Conservation (phyloP, 768 basidiomycete genomes). For the Scleroderma citrinum region DNA sequence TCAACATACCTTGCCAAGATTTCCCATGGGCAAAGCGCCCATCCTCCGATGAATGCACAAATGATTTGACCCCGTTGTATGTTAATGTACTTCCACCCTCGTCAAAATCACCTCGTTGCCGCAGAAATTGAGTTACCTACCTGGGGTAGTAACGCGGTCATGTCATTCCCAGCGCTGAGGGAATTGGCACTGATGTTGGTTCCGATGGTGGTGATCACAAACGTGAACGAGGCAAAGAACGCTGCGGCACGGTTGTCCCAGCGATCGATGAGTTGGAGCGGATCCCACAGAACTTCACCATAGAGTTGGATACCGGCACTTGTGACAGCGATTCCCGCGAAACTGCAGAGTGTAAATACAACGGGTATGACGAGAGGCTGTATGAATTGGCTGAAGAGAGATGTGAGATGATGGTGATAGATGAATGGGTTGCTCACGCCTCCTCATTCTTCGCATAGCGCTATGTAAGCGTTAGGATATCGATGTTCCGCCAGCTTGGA, state of each 20-base stretch:
- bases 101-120: slow-evolving; percentile 3
- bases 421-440: slow-evolving; percentile 38
- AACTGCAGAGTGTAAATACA: slow-evolving; percentile 70
- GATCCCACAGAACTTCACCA: slow-evolving; percentile 69
- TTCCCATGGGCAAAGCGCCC: slow-evolving; percentile 82
- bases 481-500: background rate
- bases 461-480: slow-evolving; percentile 21
- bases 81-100: slow-evolving; percentile 19
- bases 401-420: slow-evolving; percentile 1
- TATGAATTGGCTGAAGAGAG: slow-evolving; percentile 51
- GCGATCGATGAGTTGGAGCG: slow-evolving; percentile 62
- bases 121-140: slow-evolving; percentile 3
- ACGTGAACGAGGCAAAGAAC: slow-evolving; percentile 76
- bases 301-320: slow-evolving; percentile 70
- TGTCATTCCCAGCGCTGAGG: slow-evolving; percentile 74
- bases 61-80: slow-evolving; percentile 26
- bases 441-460: slow-evolving; percentile 69
- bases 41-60: slow-evolving; percentile 45
- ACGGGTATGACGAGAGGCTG: slow-evolving; percentile 76
- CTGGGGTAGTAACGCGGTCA: slow-evolving; percentile 67
- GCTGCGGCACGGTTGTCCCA: slow-evolving; percentile 85
- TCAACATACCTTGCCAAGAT: slow-evolving; percentile 47
- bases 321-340: slow-evolving; percentile 76
- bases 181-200: slow-evolving; percentile 77
- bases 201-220: slow-evolving; percentile 65